phyloP scores from a whole-genome alignment of 441 rosid species.

The Pelargonium australe region DNA sequence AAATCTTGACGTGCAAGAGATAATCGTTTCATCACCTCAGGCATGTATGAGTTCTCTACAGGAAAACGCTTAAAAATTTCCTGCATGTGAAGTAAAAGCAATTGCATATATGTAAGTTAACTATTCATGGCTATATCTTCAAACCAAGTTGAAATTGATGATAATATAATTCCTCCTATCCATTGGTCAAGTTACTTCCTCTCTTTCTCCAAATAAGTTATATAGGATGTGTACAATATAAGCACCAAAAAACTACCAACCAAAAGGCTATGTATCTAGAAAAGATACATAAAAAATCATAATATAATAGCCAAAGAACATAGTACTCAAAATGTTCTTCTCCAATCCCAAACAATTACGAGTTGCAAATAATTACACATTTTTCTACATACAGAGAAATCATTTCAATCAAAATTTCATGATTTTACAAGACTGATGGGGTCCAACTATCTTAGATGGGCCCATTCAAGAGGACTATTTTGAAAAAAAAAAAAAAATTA shows the following conservation, averaged over 20 bases:
- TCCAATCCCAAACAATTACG: too few relatives aligned
- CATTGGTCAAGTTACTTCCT: background rate
- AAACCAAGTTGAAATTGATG: background rate
- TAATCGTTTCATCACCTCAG: constrained; percentile 71
- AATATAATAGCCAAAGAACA: background rate
- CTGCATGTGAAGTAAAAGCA: constrained; percentile 38
- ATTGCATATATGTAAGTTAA: background rate
- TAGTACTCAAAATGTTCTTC: background rate
- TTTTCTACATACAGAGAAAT: background rate
- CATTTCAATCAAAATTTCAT: background rate
- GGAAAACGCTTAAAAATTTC: constrained; percentile 81
- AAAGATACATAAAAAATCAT: background rate
- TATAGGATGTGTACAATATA: background rate
- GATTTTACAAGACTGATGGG: background rate
- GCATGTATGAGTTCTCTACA: constrained; percentile 77
- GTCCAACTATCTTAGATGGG: background rate
- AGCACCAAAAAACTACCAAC: background rate
- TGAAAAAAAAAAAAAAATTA: background rate
- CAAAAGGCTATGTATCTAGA: background rate
- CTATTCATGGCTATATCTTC: background rate
- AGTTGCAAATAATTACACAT: background rate
- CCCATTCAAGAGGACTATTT: background rate
- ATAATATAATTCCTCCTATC: background rate
- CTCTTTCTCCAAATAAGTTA: constrained; percentile 1
- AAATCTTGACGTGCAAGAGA: constrained; percentile 88